Conservation (phyloP, 176 grass and related monocot species). For the Aegilops tauschii region DNA sequence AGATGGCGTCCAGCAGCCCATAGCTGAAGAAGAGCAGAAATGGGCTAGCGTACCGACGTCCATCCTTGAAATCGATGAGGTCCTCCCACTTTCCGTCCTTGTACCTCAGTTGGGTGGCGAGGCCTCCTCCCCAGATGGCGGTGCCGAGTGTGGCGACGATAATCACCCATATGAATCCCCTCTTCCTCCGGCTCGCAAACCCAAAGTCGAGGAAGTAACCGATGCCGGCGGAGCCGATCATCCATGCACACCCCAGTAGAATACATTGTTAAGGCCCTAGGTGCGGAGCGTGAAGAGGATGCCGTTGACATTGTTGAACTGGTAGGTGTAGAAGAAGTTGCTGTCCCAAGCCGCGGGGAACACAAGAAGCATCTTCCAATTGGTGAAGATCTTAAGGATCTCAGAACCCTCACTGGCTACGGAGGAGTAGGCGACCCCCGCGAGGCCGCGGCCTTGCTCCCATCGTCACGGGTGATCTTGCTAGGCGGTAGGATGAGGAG, state of each 20-base stretch:
- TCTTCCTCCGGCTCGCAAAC: neutral
- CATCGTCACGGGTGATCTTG: conserved; percentile 64
- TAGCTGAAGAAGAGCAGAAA: conserved; percentile 90
- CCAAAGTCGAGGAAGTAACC: no score
- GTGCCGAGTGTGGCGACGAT: conserved; percentile 50
- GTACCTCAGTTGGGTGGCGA: conserved; percentile 65
- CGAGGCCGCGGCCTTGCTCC: conserved; percentile 1
- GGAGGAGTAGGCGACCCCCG: no score
- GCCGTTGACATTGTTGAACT: no score
- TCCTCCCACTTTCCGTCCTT: neutral
- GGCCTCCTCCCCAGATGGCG: conserved; percentile 67
- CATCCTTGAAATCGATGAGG: conserved; percentile 67
- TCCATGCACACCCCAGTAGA: no score
- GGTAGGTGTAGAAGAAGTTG: no score
- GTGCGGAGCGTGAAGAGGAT: no score
- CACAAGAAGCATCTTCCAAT: no score
- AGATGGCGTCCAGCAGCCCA: conserved; percentile 80
- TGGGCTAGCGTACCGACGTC: conserved; percentile 30
- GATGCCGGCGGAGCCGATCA: no score
- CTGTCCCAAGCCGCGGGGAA: no score
- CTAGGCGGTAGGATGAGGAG: conserved; percentile 45
- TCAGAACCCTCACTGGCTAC: no score
- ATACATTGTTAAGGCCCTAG: no score
- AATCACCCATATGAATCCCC: conserved; percentile 42
- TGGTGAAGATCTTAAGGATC: no score